These are phyloP conservation scores for Hericium coralloides DNA, from an alignment of 768 basidiomycete species.

Conservation along the genomic window DNA sequence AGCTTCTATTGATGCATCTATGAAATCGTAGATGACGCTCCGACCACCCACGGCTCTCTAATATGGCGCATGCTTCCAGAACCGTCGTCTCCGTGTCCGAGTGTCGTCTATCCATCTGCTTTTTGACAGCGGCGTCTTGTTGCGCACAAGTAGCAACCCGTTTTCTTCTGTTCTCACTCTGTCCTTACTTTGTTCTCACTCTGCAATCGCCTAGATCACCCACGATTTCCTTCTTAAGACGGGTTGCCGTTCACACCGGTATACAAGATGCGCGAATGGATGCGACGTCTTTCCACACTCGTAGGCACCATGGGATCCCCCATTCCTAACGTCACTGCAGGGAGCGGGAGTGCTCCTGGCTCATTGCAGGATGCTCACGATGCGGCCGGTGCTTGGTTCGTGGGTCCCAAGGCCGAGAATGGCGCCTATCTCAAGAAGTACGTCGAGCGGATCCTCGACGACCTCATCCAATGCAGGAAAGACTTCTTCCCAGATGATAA, in stretches of 20 bases:
- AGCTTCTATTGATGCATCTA: no score
- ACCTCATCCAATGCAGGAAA: slow-evolving; percentile 17
- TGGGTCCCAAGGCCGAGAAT: slow-evolving; percentile 33
- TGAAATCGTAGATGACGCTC: neutral
- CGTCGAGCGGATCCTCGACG: slow-evolving; percentile 20
- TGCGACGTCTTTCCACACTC: neutral
- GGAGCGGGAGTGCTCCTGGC: neutral
- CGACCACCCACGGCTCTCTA: neutral
- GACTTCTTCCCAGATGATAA: slow-evolving; percentile 24
- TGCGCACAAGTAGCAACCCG: no score
- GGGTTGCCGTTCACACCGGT: no score
- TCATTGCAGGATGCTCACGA: slow-evolving; percentile 12
- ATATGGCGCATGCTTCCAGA: no score
- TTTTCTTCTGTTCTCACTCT: no score
- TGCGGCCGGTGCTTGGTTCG: slow-evolving; percentile 28
- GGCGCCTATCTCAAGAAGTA: slow-evolving; percentile 17
- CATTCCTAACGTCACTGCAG: neutral
- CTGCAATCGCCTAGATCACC: no score
- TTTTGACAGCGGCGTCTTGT: no score
- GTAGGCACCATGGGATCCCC: neutral
- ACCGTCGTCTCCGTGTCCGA: no score
- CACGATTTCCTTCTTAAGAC: no score
- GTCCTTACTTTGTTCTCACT: no score
- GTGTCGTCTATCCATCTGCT: no score
- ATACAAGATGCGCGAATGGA: neutral